Evolutionary conservation across 768 basidiomycete genomes (phyloP).

Genomic region (Mycena galopus): DNA sequence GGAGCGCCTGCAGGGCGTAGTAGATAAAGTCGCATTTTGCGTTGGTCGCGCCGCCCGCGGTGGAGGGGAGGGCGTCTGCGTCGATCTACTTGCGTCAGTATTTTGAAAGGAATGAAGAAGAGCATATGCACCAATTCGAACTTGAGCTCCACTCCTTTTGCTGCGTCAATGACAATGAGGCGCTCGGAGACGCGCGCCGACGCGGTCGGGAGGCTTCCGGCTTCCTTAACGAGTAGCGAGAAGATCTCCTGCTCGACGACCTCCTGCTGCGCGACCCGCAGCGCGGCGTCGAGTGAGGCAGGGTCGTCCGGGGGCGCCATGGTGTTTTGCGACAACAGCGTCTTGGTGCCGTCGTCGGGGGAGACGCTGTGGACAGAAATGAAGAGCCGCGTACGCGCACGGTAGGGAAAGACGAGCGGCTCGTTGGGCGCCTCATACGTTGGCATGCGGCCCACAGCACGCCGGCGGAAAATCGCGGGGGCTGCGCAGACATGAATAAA

Average conservation of each 20-base stretch:
- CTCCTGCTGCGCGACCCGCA: constrained; percentile 76
- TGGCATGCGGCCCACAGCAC: constrained; percentile 78
- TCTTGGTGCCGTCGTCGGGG: constrained; percentile 48
- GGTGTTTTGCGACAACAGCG: constrained; percentile 53
- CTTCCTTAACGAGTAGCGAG: constrained; percentile 77
- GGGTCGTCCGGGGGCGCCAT: constrained; percentile 44
- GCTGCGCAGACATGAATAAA: constrained; percentile 56
- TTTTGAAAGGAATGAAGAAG: background rate
- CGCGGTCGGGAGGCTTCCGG: constrained; percentile 80
- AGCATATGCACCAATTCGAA: constrained; percentile 76
- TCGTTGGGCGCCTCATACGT: constrained; percentile 58
- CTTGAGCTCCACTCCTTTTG: constrained; percentile 73
- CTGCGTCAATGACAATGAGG: constrained; percentile 81
- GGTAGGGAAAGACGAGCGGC: constrained; percentile 71
- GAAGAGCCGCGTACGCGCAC: constrained; percentile 72
- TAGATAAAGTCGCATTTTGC: constrained; percentile 78
- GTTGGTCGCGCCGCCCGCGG: constrained; percentile 26
- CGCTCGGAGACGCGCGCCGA: constrained; percentile 85
- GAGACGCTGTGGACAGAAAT: constrained; percentile 63
- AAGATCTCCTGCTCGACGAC: constrained; percentile 88
- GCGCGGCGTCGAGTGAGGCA: constrained; percentile 60
- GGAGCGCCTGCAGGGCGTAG: constrained; percentile 70
- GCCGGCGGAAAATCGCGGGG: constrained; percentile 69
- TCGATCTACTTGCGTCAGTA: constrained; percentile 48
- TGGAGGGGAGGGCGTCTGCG: constrained; percentile 37